Percentiles rank a stretch among this genome's conserved stretches.
Evolutionary conservation across 78 protist species (phyloP).

Genomic region (Protostelium mycophagum): DNA sequence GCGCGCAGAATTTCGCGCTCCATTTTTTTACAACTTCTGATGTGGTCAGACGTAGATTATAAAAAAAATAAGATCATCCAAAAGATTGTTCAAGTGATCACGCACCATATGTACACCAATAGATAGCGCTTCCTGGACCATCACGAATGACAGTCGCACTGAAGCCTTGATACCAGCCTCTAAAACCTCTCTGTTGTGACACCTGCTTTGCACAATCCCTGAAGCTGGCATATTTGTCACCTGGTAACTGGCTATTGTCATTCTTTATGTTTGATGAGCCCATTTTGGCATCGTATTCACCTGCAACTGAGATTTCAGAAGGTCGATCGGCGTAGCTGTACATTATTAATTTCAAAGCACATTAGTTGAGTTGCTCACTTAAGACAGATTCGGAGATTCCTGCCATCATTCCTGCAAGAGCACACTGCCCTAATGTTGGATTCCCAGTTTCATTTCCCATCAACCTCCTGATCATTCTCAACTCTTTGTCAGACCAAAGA

Average conservation of each 20-base stretch:
- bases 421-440: conserved; percentile 7
- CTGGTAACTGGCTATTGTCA: too few species aligned
- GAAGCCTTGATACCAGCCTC: conserved; percentile 16
- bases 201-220: conserved; percentile 45
- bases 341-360: background rate
- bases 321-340: conserved; percentile 49
- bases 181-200: conserved; percentile 21
- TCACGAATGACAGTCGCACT: conserved; percentile 37
- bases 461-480: conserved; percentile 18
- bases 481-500: background rate
- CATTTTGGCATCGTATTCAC: too few species aligned
- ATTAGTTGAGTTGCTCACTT: background rate
- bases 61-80: too few species aligned
- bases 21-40: too few species aligned
- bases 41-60: too few species aligned
- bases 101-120: conserved; percentile 45
- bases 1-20: too few species aligned
- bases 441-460: conserved; percentile 1
- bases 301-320: conserved; percentile 56
- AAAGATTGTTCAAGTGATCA: background rate
- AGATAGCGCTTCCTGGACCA: conserved; percentile 48
- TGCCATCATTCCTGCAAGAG: conserved; percentile 44
- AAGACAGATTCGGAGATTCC: conserved; percentile 39
- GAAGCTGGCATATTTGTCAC: conserved; percentile 16
- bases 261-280: conserved; percentile 12